Evolutionary conservation across 2,329 filamentous ascomycete genomes (phyloP), one percentile per base, ranked within the genome.

Genomic region (Blastomyces silverae): DNA sequence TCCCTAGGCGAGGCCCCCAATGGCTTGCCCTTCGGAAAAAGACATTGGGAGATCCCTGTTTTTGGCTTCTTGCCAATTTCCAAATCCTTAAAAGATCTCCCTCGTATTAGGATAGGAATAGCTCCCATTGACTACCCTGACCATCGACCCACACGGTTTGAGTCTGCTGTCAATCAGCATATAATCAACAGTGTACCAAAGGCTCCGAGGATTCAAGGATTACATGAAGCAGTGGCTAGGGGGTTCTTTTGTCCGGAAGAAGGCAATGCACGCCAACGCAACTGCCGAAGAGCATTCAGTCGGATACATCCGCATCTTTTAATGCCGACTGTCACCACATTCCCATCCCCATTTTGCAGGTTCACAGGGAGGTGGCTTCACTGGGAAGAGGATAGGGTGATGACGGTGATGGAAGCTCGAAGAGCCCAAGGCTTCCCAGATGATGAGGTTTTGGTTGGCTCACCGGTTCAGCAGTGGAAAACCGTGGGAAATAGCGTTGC

Each of bases 401-500:
- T 90, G 0, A 87, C 83, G 0, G 74, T 93, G 2, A 80, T 88
- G 78, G 91, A 94, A 73, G 84, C 81, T 0, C 78, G 88, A 1
- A 79, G 89, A 1, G 87, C 86, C 0, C 90, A 94, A 73, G 88
- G 89, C 0, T 86, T 89, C 52, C 85, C 81, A 0, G 89, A 93
- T 64, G 68, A 86, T 6, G 90, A 93, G 65, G 82, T 92, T 0
- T 73, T 95, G 0, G 74, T 92, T 0, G 90, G 90, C 0, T 70
- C 63, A 0, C 73, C 81, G 0, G 11, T 48, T 0, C 77, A 86
- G 1, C 87, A 90, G 71, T 87, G 84, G 77, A 83, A 81, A 64
- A 84, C 90, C 25, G 80, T 92, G 0, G 91, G 91, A 0, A 95
- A 95, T 73, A 90, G 87, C 37, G 90, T 95, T 0, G 85, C 89